Conservation (phyloP, 352 stramenopile species). For the Globisporangium cederbergense region DNA sequence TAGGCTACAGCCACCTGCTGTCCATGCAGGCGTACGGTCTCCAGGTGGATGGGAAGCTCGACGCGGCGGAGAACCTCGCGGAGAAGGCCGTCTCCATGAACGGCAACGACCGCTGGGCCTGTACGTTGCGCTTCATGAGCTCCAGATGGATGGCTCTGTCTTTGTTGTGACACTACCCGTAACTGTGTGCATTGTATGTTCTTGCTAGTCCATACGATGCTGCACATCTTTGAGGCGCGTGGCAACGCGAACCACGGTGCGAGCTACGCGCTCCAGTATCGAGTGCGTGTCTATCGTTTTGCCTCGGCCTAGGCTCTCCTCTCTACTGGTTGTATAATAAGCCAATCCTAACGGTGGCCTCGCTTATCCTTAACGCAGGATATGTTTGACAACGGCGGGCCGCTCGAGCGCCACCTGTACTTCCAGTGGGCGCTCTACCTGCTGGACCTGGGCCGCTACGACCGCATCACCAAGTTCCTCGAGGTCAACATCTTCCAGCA, state of each 20-base stretch:
- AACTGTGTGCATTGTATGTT: neutral
- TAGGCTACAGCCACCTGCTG: conserved; percentile 74
- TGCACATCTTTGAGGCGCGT: conserved; percentile 71
- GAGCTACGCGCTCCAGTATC: conserved; percentile 80
- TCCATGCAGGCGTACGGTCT: conserved; percentile 85
- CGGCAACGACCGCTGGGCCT: conserved; percentile 79
- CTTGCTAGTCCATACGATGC: conserved; percentile 65
- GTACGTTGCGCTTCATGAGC: conserved; percentile 36
- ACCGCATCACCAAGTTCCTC: conserved; percentile 79
- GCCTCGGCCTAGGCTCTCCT: neutral
- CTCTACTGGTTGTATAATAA: no score
- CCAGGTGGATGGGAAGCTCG: conserved; percentile 54
- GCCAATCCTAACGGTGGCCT: neutral
- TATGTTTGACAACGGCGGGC: conserved; percentile 70
- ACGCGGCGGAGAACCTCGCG: conserved; percentile 60
- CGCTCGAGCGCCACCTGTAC: conserved; percentile 70
- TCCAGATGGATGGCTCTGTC: neutral
- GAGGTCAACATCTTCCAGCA: conserved; percentile 66
- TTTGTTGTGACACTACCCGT: neutral
- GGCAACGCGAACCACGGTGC: conserved; percentile 84
- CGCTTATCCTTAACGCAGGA: conserved; percentile 24
- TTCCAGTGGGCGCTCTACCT: conserved; percentile 84
- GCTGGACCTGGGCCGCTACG: conserved; percentile 76
- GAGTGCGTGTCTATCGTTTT: conserved; percentile 22
- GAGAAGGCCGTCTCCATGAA: conserved; percentile 86